Base-by-base conservation (phyloP, 768 basidiomycete genomes). In the Phaffia australis region DNA sequence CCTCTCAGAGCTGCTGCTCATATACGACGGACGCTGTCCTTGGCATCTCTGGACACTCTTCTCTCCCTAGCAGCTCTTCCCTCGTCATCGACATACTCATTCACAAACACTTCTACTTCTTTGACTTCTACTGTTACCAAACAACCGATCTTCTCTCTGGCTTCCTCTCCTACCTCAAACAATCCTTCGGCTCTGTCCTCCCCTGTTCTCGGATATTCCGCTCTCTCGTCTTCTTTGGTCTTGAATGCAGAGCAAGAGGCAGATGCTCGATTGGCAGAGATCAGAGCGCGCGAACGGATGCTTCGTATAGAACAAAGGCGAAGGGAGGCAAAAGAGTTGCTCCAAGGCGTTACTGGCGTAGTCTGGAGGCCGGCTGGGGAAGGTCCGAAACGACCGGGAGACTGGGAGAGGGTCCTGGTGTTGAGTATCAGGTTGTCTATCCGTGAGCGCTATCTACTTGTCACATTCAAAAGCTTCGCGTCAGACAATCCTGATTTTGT, bases 11-110 rank as follows among this genome's bases (percentile, higher is more conserved):
- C 67, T 5, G 76, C 75, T 25, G 74, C 74, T 25, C 75, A 76
- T 35, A 75, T 77, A 27, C 73, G 75, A 16, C 69, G 76, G 15
- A 77, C 76, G 0, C 66, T 77, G 14, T 76, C 75, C 1, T 72
- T 77, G 0, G 76, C 75, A 4, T 73, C 73, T 1, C 63, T 77
- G 23, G 74, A 76, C 60, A 64, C 69, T 3, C 67, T 76, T 6
- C 66, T 77, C 23, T 59, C 69, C 16, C 62, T 75, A 23, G 71
- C 74, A 21, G 32, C 65, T 9, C 70, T 67, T 23, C 56, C 66
- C 16, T 52, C 69, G 29, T 9, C n/a, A 11, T 42, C 42, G n/a
- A 30, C 60, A 30, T 35, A 62, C 30, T n/a, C 54, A 18, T 47
- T 47, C 6, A 52, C 46, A 11, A 25, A 29, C n/a, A 27, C 49